Evolutionary conservation across 306 rosid species (phyloP), one percentile per base, ranked within the genome.

Genomic region (Vicia sativa): DNA sequence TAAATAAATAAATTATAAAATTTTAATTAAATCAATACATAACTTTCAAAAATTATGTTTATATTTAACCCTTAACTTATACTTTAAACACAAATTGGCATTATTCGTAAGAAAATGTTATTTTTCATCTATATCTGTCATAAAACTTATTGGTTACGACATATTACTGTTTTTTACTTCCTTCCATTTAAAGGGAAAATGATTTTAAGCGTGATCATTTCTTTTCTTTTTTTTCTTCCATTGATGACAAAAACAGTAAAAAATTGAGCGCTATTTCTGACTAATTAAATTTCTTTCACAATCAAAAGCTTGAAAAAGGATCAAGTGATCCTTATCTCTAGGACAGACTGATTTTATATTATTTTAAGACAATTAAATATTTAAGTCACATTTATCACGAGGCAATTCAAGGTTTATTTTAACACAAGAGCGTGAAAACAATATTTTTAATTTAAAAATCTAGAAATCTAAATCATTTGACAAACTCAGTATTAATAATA

Each of bases 301-400:
- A n/a, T 5, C 7, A 45, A 45, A 45, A 45, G 3, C 18, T 44
- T n/a, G 10, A n/a, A 45, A 13, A 45, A n/a, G 7, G 52, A 14
- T n/a, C 49, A 44, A 44, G 49, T 5, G 49, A 44, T 44, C 8
- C 49, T n/a, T 44, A 44, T 44, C 49, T 44, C 49, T 44, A 44
- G 8, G 5, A 2, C 4, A 28, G 1, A 11, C 2, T 12, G 6
- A 3, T 11, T 31, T 5, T 6, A 1, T 31, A 6, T 31, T 31
- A 31, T 31, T 5, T 31, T 6, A 31, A 31, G 9, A 31, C 8
- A 31, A 6, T 31, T 31, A 12, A 42, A 11, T 42, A 1, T 0
- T 11, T 42, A 42, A 42, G 2, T 4, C 7, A 11, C 15, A 14
- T 42, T 42, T 42, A 11, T 42, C 15, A 41, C 11, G 9, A 11